Base-by-base conservation (phyloP, 306 rosid species). In the Canavalia gladiata region DNA sequence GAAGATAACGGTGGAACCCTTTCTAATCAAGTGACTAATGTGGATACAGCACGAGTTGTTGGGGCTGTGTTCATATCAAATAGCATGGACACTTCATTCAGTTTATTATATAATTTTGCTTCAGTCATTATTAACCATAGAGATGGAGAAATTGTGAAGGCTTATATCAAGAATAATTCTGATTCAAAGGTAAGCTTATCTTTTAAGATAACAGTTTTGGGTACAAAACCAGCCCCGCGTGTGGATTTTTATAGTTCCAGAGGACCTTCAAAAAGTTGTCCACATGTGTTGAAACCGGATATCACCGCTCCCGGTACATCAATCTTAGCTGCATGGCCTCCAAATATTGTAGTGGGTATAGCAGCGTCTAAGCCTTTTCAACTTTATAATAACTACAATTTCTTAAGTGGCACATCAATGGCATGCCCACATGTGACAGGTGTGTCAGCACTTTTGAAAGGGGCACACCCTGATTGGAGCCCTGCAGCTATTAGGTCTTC, bases 321-420 rank as follows among this genome's bases (percentile, higher is more conserved):
- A 43, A 46, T 92, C 74, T 66, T 94, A 74, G 98, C 97, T 10
- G 85, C 97, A 62, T 94, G 97, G 96, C 97, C 98, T 8, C 6
- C 1, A 30, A 90, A 89, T 0, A 2, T 30, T 65, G 13, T 88
- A 0, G 77, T 31, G 33, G 25, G 25, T 18, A 18, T 18, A 18
- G 5, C 50, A 0, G 0, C 0, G 0, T 18, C 25, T 18, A 66
- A 68, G 9, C 5, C 74, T 1, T 4, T 28, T 7, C 0, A 0
- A 0, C 29, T 90, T 45, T 82, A 5, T 12, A 81, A 59, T 47
- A 54, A 84, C 1, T 94, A 84, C 80, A 86, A 84, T 74, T 33
- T 92, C 8, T 1, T 88, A 57, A 72, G 87, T 0, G 96, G 98
- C 0, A 92, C 98, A 72, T 94, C 96, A 11, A 94, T 94, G 98